A percentile compares a stretch with the other conserved stretches of the same genome.
phyloP scores from a whole-genome alignment of 306 rosid species.

The Luffa acutangula region DNA sequence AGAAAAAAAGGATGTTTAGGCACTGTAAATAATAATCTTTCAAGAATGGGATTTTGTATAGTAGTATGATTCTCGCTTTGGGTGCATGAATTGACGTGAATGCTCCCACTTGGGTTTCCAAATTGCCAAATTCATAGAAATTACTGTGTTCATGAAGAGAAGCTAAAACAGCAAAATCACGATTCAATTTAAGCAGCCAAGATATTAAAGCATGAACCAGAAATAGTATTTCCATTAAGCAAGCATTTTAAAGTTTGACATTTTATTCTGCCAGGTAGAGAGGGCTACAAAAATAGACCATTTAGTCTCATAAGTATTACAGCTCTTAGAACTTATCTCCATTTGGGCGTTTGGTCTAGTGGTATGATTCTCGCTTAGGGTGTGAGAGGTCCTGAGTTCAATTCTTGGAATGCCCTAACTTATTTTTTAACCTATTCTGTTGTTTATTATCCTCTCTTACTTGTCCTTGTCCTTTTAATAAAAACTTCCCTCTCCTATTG shows the following conservation, averaged over 20 bases:
- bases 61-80: constrained; percentile 3
- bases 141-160: background rate
- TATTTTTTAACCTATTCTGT: background rate
- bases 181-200: background rate
- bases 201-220: background rate
- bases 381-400: background rate
- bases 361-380: constrained; percentile 16
- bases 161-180: background rate
- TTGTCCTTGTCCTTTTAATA: background rate
- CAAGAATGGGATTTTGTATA: background rate
- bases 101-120: constrained; percentile 1
- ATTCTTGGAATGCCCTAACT: constrained; percentile 6
- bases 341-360: constrained; percentile 1
- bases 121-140: background rate
- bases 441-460: background rate
- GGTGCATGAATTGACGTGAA: background rate
- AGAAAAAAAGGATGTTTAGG: background rate
- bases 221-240: background rate
- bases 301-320: no score
- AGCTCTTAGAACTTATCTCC: background rate
- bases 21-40: background rate
- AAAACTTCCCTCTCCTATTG: background rate
- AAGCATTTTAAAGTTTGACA: background rate
- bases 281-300: background rate
- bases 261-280: background rate